These are phyloP conservation scores for Chaetomium sp. DNA, from an alignment of 2,329 filamentous ascomycete genomes.

Conservation along the genomic window DNA sequence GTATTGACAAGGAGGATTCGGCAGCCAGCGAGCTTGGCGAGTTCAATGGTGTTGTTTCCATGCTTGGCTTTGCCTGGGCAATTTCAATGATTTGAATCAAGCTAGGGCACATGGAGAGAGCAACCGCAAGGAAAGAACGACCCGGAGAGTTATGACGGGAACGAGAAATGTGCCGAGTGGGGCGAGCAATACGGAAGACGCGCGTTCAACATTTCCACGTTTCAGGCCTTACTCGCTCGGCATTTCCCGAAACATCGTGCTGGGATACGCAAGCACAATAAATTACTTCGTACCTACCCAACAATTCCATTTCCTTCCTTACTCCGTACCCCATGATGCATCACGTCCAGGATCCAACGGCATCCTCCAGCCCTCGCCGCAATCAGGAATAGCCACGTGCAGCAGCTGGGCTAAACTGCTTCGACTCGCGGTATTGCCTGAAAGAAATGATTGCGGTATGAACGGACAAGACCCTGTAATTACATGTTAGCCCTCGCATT, in stretches of 20 bases:
- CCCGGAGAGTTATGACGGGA: background rate
- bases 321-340: background rate
- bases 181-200: background rate
- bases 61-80: background rate
- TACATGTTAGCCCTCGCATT: background rate
- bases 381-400: background rate
- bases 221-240: background rate
- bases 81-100: background rate
- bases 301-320: background rate
- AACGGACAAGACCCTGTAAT: constrained; percentile 6
- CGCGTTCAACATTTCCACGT: background rate
- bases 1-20: background rate
- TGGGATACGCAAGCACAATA: background rate
- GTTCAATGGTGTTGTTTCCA: background rate
- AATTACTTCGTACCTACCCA: too few species aligned
- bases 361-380: background rate
- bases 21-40: background rate
- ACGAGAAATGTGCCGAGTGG: background rate
- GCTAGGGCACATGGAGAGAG: too few species aligned
- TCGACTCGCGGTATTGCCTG: constrained; percentile 11
- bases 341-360: background rate
- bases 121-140: background rate
- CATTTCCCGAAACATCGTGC: background rate
- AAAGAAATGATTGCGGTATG: constrained; percentile 5
- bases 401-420: background rate